phyloP scores from a whole-genome alignment of 345 rosid species.

The Excoecaria cochinchinensis region DNA sequence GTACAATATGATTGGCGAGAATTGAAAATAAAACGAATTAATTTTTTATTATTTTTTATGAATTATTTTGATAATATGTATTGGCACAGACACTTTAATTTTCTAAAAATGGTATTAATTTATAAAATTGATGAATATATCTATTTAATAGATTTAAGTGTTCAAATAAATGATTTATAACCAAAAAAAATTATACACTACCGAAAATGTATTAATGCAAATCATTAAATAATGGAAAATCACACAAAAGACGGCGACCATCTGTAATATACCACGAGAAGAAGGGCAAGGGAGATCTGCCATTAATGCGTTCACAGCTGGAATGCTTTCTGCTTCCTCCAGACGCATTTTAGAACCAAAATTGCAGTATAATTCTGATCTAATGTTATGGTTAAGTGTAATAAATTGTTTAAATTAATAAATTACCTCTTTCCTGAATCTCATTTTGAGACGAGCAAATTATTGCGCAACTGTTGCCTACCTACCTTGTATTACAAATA shows the following conservation, averaged over 20 bases:
- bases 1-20: too few relatives aligned
- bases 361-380: background rate
- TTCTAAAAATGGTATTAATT: too few relatives aligned
- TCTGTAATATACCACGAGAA: background rate
- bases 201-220: too few relatives aligned
- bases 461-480: background rate
- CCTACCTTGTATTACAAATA: background rate
- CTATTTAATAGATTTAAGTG: too few relatives aligned
- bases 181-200: too few relatives aligned
- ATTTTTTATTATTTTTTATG: too few relatives aligned
- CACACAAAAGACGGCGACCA: background rate
- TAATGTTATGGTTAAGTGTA: background rate
- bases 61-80: too few relatives aligned
- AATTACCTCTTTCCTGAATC: background rate
- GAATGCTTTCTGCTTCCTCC: too few relatives aligned
- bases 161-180: too few relatives aligned
- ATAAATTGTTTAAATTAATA: background rate
- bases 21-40: too few relatives aligned
- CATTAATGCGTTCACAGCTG: background rate
- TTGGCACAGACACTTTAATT: too few relatives aligned
- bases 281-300: background rate
- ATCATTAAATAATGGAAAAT: background rate
- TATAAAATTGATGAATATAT: too few relatives aligned
- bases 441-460: background rate
- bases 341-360: background rate